phyloP scores from a whole-genome alignment of 306 rosid genomes.

The Chamaecrista fasciculata region DNA sequence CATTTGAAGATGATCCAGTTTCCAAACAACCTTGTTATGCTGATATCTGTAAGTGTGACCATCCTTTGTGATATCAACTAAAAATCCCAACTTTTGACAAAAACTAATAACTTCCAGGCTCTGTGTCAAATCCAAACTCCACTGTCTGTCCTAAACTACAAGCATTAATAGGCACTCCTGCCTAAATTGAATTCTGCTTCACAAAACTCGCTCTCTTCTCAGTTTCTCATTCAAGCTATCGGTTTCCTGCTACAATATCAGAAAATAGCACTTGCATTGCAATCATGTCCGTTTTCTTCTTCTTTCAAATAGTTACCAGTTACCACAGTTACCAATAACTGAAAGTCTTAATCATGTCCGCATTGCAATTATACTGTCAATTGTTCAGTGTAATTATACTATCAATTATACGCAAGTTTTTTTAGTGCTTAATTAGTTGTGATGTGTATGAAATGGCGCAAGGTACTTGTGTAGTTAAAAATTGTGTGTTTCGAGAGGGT shows the following conservation, averaged over 20 bases:
- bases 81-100: constrained; percentile 26
- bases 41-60: constrained; percentile 58
- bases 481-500: neutral
- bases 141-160: constrained; percentile 66
- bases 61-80: neutral
- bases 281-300: neutral
- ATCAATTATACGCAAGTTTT: neutral
- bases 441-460: neutral
- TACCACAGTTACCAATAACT: neutral
- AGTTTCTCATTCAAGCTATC: neutral
- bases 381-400: neutral
- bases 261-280: neutral
- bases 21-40: constrained; percentile 81
- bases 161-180: constrained; percentile 42
- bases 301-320: neutral
- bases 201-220: neutral
- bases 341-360: neutral
- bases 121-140: constrained; percentile 59
- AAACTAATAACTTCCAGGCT: constrained; percentile 47
- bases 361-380: neutral
- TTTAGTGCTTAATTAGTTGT: neutral
- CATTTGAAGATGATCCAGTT: constrained; percentile 84
- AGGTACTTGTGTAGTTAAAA: neutral
- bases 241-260: neutral
- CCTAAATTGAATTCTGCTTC: neutral